Evolutionary conservation across 1,284 basidiomycete species (phyloP), one percentile per base, ranked within the genome.

Genomic region (Golubevia pallescens): DNA sequence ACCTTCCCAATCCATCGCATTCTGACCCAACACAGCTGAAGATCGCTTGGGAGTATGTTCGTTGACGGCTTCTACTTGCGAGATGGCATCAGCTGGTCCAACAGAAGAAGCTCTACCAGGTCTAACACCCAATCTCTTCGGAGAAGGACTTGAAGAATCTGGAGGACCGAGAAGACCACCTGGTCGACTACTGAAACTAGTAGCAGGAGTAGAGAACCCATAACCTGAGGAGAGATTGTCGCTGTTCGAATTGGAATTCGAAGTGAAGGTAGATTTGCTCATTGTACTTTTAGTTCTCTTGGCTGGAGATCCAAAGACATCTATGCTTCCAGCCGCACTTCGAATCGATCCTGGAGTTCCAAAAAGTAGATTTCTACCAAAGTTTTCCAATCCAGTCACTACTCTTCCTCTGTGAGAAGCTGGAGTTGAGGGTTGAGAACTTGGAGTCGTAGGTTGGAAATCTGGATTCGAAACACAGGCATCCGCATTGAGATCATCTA

Each of bases 251-350:
- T 48, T 48, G 13, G 42, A 48, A 48, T 48, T 20, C 13, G 62
- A 73, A 59, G 68, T 77, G 52, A 72, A 71, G 54, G 73, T 76
- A 8, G 71, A 67, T 54, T 71, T 75, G 66, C 74, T 76, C 21
- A 42, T 54, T 16, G 64, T 38, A 56, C 59, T 56, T 51, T 74
- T 71, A 48, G 67, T 70, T 56, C 75, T 62, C 24, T 72, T 68
- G 2, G 73, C 63, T 7, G 75, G 75, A 8, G 72, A 68, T 16
- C 76, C 76, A 58, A 78, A 78, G 8, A 77, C 66, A 59, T 78
- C 76, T 21, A 66, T 48, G 14, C 62, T 69, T 64, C 55, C 51
- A 23, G 19, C 70, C 0, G 59, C 66, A 65, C 68, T 71, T 10
- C 66, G 66, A 19, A 67, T 48, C 21, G 63, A 65, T 19, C 51